Conservation (phyloP, 305 asterid genomes). For the Fraxinus angustifolia region DNA sequence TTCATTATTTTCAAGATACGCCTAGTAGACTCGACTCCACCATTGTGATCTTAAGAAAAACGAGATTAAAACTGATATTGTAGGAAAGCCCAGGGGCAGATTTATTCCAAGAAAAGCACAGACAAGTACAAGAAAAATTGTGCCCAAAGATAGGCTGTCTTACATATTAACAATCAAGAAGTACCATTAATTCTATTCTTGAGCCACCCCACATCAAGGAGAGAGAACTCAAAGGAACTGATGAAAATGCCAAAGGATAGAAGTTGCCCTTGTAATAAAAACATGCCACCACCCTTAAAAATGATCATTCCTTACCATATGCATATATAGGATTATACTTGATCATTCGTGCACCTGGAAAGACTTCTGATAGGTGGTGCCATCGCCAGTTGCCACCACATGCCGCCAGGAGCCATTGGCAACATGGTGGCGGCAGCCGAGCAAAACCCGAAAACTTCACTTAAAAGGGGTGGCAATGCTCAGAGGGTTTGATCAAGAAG, state of each 20-base stretch:
- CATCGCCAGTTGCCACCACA: conserved; percentile 1
- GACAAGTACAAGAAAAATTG: not conserved
- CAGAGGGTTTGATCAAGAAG: conserved; percentile 38
- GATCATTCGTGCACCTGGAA: conserved; percentile 20
- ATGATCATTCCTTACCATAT: conserved; percentile 3
- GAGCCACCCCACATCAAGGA: conserved; percentile 9
- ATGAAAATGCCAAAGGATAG: conserved; percentile 69
- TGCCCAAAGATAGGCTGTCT: not conserved
- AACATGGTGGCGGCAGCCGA: not conserved
- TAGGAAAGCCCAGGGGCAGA: not conserved
- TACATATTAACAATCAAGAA: not conserved
- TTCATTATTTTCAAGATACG: not conserved
- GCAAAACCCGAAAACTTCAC: not conserved
- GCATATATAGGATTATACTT: not conserved
- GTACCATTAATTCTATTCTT: conserved; percentile 15
- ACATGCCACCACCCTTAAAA: conserved; percentile 22
- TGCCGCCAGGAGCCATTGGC: conserved; percentile 7
- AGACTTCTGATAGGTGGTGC: not conserved
- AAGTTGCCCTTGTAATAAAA: conserved; percentile 53
- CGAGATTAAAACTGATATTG: not conserved
- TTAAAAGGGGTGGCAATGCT: conserved; percentile 4
- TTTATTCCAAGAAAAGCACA: not conserved
- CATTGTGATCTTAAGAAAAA: not conserved
- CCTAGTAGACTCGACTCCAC: not conserved
- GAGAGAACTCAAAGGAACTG: conserved; percentile 13